Evolutionary conservation across 2,329 filamentous ascomycete genomes (phyloP), one percentile per base, ranked within the genome.

Genomic region (Xylaria sp.): DNA sequence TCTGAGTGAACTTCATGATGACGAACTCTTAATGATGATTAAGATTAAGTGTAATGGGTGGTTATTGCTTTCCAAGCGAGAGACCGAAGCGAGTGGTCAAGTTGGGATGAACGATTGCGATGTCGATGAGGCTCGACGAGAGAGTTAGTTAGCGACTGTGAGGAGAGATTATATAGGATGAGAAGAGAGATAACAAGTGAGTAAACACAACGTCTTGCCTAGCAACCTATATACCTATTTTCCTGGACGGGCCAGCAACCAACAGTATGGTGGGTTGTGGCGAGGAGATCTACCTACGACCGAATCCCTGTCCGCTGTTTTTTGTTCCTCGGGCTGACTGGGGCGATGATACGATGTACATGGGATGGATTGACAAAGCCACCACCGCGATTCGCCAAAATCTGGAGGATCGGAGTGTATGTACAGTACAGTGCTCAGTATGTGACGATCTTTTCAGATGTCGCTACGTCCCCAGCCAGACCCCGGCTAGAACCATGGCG

Each of bases 1-100:
- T 58, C 68, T 79, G 77, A 67, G 75, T 71, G 70, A 79, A 73
- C 74, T 77, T 81, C 81, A 83, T 83, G 9, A 71, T 80, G 74
- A 69, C 69, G 55, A 68, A 58, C 62, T 65, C 61, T 48, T 68
- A 28, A 4, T 66, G 64, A 59, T 55, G 62, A 74, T 65, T 71
- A 71, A 71, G 54, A 72, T 72, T 76, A 75, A 71, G 68, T 72
- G 58, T 69, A 69, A 58, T 69, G 61, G 69, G 57, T 39, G 55
- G 41, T 71, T 74, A 66, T 36, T 73, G 62, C 65, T 66, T 59
- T 69, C 70, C 62, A 69, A 63, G 61, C 65, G 67, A 71, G 63
- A 70, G 67, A 46, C 63, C 69, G 68, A 63, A 74, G 72, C 69
- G 72, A 76, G 70, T 68, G 68, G 57, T 57, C 41, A 49, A 46